These are phyloP conservation scores for Cytospora piceae DNA, from an alignment of 2,329 filamentous ascomycete species.

Conservation along the genomic window DNA sequence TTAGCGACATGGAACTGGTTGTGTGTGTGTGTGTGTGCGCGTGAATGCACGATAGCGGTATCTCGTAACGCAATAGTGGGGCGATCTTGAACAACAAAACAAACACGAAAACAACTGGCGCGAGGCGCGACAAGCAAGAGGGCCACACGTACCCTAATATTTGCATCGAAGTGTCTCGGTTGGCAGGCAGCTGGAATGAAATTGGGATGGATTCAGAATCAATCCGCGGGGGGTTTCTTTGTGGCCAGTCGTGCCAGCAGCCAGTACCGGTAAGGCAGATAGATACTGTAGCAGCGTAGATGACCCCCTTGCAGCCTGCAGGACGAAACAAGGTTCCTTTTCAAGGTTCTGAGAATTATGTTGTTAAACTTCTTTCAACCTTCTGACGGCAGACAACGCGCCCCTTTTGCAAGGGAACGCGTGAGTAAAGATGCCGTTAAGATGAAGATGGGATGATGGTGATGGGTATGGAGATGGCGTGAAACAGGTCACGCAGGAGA, in stretches of 20 bases:
- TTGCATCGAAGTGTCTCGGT: constrained; percentile 22
- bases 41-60: constrained; percentile 3
- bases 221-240: neutral
- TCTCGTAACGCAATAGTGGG: constrained; percentile 4
- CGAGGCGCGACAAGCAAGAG: neutral
- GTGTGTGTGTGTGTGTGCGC: neutral
- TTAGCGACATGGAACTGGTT: constrained; percentile 13
- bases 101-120: neutral
- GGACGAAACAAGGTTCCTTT: neutral
- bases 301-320: constrained; percentile 16
- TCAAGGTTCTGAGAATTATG: neutral
- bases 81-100: neutral
- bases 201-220: neutral
- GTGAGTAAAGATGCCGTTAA: neutral
- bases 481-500: constrained; percentile 22
- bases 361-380: neutral
- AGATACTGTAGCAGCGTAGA: too few species aligned
- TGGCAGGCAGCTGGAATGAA: neutral
- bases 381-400: neutral
- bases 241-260: neutral
- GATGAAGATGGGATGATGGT: neutral
- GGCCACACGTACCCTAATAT: constrained; percentile 21
- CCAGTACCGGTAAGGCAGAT: too few species aligned
- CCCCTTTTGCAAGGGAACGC: neutral
- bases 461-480: neutral